Evolutionary conservation across 2,329 filamentous ascomycete species (phyloP).

Genomic region (Escovopsis sp.): DNA sequence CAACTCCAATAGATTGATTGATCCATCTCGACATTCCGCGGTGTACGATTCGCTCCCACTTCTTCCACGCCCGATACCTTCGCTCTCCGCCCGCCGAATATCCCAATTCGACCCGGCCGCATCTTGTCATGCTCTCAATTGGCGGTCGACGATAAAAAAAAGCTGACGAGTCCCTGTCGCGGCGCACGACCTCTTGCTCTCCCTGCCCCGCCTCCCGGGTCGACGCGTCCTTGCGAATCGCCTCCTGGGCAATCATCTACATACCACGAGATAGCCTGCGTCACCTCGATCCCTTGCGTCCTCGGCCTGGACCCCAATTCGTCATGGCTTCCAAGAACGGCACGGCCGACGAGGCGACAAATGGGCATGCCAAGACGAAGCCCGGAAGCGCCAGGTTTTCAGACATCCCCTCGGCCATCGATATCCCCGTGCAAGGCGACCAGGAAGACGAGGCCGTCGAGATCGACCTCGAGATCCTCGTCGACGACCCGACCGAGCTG

Average conservation of each 20-base stretch:
- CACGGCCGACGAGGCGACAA: constrained; percentile 27
- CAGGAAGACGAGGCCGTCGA: constrained; percentile 67
- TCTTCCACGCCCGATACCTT: no score
- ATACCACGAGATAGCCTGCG: not conserved
- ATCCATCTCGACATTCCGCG: no score
- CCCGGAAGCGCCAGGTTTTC: constrained; percentile 44
- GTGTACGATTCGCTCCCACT: no score
- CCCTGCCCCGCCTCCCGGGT: not conserved
- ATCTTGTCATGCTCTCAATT: not conserved
- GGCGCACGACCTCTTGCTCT: not conserved
- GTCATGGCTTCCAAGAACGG: constrained; percentile 33
- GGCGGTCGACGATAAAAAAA: not conserved
- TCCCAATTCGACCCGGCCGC: not conserved
- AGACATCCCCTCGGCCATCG: constrained; percentile 50
- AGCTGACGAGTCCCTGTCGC: not conserved
- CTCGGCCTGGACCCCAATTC: not conserved
- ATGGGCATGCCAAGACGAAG: constrained; percentile 20
- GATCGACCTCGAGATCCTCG: constrained; percentile 78
- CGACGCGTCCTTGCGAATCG: not conserved
- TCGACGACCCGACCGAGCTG: constrained; percentile 88
- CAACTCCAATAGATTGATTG: no score
- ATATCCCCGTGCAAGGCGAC: constrained; percentile 50
- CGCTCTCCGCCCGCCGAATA: no score
- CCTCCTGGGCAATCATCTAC: not conserved
- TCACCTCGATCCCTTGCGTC: constrained; percentile 4